Conservation (phyloP, 2,329 filamentous ascomycete species). For the Cladosporium austrohemisphaericum region DNA sequence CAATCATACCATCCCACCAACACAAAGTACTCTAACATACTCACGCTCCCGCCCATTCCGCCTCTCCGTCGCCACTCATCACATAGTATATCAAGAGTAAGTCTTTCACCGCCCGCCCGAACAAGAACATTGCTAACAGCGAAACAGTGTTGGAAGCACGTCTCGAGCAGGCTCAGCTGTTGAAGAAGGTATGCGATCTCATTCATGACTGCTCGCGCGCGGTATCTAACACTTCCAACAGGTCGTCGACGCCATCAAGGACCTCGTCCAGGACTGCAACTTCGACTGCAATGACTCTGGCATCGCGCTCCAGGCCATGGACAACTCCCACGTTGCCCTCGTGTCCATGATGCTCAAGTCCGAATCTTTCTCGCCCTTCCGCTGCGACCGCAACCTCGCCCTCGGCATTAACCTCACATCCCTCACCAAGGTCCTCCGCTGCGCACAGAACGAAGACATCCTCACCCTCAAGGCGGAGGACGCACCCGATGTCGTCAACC, state of each 20-base stretch:
- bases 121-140: constrained; percentile 20
- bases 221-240: constrained; percentile 38
- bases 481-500: constrained; percentile 89
- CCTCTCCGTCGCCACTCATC: neutral
- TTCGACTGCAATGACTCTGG: constrained; percentile 99
- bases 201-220: no score
- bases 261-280: constrained; percentile 99
- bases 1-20: no score
- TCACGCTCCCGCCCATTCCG: neutral
- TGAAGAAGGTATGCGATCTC: constrained; percentile 74
- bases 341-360: constrained; percentile 99
- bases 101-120: neutral
- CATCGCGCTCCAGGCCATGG: constrained; percentile 97
- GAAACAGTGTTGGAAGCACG: constrained; percentile 86
- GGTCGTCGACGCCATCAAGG: constrained; percentile 99
- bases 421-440: constrained; percentile 93
- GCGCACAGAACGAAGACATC: constrained; percentile 89
- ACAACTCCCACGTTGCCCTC: constrained; percentile 98
- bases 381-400: constrained; percentile 95
- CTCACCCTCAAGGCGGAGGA: constrained; percentile 97
- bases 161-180: constrained; percentile 84
- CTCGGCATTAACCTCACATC: constrained; percentile 96
- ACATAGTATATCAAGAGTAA: constrained; percentile 13
- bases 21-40: no score
- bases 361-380: constrained; percentile 89